Evolutionary conservation across 257 asterid genomes (phyloP).

Genomic region (Solanum corneliomulleri): DNA sequence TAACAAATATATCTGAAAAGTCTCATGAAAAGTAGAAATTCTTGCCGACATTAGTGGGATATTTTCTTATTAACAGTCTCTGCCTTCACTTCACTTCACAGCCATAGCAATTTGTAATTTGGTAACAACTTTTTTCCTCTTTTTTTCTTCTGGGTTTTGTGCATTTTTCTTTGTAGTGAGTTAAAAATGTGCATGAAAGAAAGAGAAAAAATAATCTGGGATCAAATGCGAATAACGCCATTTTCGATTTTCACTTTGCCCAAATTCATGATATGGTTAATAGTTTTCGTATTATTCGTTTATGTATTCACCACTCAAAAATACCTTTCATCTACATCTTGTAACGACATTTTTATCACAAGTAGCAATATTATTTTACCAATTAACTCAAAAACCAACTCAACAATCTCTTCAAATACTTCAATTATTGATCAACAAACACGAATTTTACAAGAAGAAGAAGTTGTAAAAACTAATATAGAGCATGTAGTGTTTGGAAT

Average conservation of each 20-base stretch:
- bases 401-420: not conserved
- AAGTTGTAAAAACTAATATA: not conserved
- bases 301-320: constrained; percentile 35
- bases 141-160: not conserved
- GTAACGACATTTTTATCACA: constrained; percentile 20
- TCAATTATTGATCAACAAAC: not conserved
- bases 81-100: not conserved
- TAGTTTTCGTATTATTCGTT: constrained; percentile 36
- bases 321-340: constrained; percentile 29
- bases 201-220: constrained; percentile 54
- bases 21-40: not conserved
- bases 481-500: constrained; percentile 11
- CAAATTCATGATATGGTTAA: constrained; percentile 50
- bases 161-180: not conserved
- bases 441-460: not conserved
- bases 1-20: not conserved
- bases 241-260: constrained; percentile 26
- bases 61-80: not conserved
- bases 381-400: not conserved
- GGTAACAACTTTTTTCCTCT: not conserved
- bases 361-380: not conserved
- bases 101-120: not conserved
- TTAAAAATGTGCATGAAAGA: constrained; percentile 21
- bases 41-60: not conserved
- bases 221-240: constrained; percentile 29